A percentile compares a stretch with the other conserved stretches of the same genome.
These are phyloP conservation scores for Prunella vulgaris DNA, from an alignment of 257 asterid species.

Conservation along the genomic window DNA sequence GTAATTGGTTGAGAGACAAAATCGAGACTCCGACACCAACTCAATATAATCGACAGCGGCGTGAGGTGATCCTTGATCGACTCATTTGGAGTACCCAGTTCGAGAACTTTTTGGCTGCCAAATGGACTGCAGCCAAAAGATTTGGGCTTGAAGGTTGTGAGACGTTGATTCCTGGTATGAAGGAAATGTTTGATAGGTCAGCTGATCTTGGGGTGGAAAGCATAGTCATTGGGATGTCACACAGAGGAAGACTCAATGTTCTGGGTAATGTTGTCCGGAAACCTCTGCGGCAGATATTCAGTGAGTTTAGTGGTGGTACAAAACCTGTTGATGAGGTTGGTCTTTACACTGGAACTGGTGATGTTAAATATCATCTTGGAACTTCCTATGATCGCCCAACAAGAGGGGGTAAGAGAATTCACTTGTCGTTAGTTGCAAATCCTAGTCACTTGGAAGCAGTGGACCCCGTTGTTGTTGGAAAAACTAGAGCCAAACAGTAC, in stretches of 20 bases:
- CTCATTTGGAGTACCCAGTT: constrained; percentile 90
- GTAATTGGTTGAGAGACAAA: constrained; percentile 96
- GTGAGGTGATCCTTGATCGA: constrained; percentile 92
- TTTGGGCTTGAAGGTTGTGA: constrained; percentile 98
- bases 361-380: constrained; percentile 94
- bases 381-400: constrained; percentile 97
- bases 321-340: constrained; percentile 87
- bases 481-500: constrained; percentile 92
- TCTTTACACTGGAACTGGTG: constrained; percentile 95
- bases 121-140: constrained; percentile 93
- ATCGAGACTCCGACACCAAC: constrained; percentile 84
- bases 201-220: constrained; percentile 96
- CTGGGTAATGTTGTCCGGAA: constrained; percentile 89
- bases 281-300: constrained; percentile 87
- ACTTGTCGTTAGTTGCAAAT: constrained; percentile 87
- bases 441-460: constrained; percentile 99
- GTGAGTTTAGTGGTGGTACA: constrained; percentile 88
- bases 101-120: constrained; percentile 92
- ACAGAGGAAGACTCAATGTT: constrained; percentile 88
- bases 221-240: constrained; percentile 98
- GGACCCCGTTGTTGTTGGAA: constrained; percentile 89
- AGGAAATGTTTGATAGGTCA: constrained; percentile 95
- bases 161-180: constrained; percentile 98
- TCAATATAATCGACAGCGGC: constrained; percentile 65
- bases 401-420: constrained; percentile 93